Conservation (phyloP, 2,329 filamentous ascomycete species). For the Neonectria hederae region DNA sequence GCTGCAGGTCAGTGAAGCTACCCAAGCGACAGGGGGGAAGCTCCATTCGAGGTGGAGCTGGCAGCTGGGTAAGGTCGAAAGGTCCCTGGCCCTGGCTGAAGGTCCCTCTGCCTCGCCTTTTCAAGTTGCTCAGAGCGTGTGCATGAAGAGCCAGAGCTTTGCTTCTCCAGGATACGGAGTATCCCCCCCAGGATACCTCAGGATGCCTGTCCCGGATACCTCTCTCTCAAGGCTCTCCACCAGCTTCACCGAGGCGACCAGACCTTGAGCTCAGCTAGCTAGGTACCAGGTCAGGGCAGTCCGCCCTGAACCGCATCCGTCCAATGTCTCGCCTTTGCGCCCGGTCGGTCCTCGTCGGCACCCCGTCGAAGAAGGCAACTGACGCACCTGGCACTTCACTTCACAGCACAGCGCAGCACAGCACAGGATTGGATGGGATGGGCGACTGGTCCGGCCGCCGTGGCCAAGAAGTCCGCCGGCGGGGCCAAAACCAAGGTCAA, state of each 20-base stretch:
- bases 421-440: slow-evolving; percentile 9
- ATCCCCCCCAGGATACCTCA: background rate
- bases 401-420: background rate
- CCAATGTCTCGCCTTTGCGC: slow-evolving; percentile 6
- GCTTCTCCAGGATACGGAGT: too few relatives aligned
- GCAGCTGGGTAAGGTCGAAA: slow-evolving; percentile 37
- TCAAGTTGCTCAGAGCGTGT: slow-evolving; percentile 4
- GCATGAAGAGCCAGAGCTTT: slow-evolving; percentile 1
- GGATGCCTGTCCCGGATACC: background rate
- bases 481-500: slow-evolving; percentile 44
- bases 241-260: background rate
- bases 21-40: slow-evolving; percentile 38
- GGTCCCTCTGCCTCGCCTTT: slow-evolving; percentile 31
- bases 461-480: slow-evolving; percentile 39
- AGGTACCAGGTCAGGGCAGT: background rate
- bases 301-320: background rate
- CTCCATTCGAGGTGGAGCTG: slow-evolving; percentile 39
- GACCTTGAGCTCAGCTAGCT: background rate
- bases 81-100: slow-evolving; percentile 28
- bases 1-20: slow-evolving; percentile 39
- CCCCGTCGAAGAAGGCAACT: slow-evolving; percentile 12
- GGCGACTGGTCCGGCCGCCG: slow-evolving; percentile 15
- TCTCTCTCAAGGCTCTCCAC: background rate
- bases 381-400: slow-evolving; percentile 4
- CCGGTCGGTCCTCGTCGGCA: slow-evolving; percentile 1